These are phyloP conservation scores for Euphrasia confusa DNA, from an alignment of 257 asterid species.

Conservation along the genomic window DNA sequence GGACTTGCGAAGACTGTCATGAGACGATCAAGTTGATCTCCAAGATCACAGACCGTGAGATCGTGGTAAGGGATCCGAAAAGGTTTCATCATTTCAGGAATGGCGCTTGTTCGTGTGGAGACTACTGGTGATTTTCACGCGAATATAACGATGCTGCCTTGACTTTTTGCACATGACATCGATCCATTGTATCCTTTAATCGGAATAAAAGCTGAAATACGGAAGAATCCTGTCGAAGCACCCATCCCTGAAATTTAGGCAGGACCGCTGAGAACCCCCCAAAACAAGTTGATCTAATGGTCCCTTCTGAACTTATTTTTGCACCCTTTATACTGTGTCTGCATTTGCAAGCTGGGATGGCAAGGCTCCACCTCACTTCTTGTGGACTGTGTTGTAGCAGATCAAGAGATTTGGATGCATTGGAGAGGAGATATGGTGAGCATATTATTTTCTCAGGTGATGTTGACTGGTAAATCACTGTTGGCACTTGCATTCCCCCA, in stretches of 20 bases:
- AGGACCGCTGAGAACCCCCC: conserved; percentile 46
- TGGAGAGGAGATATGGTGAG: neutral
- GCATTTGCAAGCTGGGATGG: conserved; percentile 7
- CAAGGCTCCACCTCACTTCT: conserved; percentile 20
- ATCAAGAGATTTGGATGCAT: conserved; percentile 2
- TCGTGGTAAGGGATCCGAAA: conserved; percentile 84
- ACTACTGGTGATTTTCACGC: conserved; percentile 58
- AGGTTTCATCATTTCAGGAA: conserved; percentile 81
- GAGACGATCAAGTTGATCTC: conserved; percentile 62
- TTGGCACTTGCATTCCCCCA: neutral
- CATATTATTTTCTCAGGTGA: neutral
- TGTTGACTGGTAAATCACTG: conserved; percentile 10
- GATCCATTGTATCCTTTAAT: too few relatives aligned
- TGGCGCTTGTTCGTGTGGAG: conserved; percentile 85
- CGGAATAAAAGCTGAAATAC: too few relatives aligned
- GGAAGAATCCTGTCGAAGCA: too few relatives aligned
- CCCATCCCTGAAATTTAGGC: neutral
- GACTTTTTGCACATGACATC: too few relatives aligned
- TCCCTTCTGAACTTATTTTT: neutral
- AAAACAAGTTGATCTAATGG: neutral
- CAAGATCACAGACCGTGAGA: conserved; percentile 56
- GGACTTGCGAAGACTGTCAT: conserved; percentile 83
- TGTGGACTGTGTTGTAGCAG: conserved; percentile 8
- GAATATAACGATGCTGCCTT: too few relatives aligned
- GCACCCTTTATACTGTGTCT: neutral